Evolutionary conservation across 441 rosid species (phyloP), one percentile per base, ranked within the genome.

Genomic region (Brassica balearica): DNA sequence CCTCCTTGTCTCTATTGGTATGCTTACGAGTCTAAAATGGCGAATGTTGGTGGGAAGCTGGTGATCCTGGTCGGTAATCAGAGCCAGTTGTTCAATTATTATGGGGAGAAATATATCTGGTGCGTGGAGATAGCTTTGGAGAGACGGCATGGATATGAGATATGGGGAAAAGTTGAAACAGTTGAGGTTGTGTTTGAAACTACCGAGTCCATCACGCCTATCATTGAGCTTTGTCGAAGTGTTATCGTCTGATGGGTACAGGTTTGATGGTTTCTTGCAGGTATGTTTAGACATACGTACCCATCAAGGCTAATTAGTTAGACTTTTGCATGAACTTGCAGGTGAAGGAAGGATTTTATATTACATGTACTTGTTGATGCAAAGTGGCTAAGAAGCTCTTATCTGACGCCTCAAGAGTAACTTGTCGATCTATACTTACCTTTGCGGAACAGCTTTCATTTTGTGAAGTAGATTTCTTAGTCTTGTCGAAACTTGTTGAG

Each of bases 101-200:
- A 46, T 15, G 55, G 55, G 6, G 15, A 12, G 2, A 46, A 46
- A 5, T 46, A 0, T 46, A 14, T 51, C 1, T 55, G 32, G 19
- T 55, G 64, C 17, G 51, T 34, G 36, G 41, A 11, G 11, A 71
- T 59, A 2, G 15, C 6, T 11, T 60, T 72, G 75, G 75, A 61
- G 17, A 41, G 15, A 22, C 25, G 67, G 14, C 19, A 0, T 1
- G 56, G 15, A 41, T 59, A 17, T 25, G 68, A 60, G 27, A 61
- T 61, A 8, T 60, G 68, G 75, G 68, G 75, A 17, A 15, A 6
- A 1, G 43, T 72, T 0, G 75, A 72, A 72, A 61, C 43, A 25
- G 7, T 14, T 41, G 8, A 53, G 8, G 22, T 53, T 34, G 65
- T 19, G 34, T 10, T 70, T 70, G 4, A 6, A 22, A n/a, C 8